Percentiles rank a stretch among this genome's conserved stretches.
Conservation (phyloP, 768 basidiomycete species). For the Auriscalpium microsporum region DNA sequence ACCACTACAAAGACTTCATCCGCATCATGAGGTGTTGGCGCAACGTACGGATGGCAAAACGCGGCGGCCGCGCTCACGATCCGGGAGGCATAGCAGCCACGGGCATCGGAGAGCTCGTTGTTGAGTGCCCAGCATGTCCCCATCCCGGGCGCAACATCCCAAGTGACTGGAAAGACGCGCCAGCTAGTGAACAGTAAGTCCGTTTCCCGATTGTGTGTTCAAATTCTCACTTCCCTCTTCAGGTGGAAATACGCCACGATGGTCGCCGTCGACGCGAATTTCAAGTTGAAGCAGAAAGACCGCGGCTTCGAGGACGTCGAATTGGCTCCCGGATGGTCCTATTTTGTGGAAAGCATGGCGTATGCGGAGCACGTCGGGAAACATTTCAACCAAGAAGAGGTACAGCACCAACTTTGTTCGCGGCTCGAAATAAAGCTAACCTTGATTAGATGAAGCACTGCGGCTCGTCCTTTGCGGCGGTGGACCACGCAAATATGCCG, state of each 20-base stretch:
- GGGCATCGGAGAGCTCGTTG: constrained; percentile 5
- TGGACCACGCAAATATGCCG: constrained; percentile 2
- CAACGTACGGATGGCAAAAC: constrained; percentile 16
- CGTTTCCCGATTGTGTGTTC: background rate
- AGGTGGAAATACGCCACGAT: background rate
- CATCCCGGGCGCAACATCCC: constrained; percentile 15
- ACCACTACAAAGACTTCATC: constrained; percentile 2
- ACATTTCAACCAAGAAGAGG: background rate
- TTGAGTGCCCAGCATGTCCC: constrained; percentile 21
- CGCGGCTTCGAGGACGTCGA: background rate
- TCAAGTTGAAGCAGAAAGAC: background rate
- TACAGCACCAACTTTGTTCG: constrained; percentile 20
- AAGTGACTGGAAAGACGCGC: constrained; percentile 8
- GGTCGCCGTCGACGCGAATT: constrained; percentile 10
- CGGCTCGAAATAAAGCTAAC: too few relatives aligned
- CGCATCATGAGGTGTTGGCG: constrained; percentile 12
- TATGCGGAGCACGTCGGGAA: background rate
- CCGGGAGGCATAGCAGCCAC: constrained; percentile 9
- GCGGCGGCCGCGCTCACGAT: constrained; percentile 15
- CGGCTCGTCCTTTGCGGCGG: background rate
- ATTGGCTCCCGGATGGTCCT: background rate
- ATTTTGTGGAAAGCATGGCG: background rate
- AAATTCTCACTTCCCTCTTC: background rate
- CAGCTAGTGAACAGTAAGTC: constrained; percentile 11
- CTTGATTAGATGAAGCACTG: background rate